A percentile compares a stretch with the other conserved stretches of the same genome.
Evolutionary conservation across 2,329 filamentous ascomycete genomes (phyloP).

Genomic region (Exophiala alcalophila): DNA sequence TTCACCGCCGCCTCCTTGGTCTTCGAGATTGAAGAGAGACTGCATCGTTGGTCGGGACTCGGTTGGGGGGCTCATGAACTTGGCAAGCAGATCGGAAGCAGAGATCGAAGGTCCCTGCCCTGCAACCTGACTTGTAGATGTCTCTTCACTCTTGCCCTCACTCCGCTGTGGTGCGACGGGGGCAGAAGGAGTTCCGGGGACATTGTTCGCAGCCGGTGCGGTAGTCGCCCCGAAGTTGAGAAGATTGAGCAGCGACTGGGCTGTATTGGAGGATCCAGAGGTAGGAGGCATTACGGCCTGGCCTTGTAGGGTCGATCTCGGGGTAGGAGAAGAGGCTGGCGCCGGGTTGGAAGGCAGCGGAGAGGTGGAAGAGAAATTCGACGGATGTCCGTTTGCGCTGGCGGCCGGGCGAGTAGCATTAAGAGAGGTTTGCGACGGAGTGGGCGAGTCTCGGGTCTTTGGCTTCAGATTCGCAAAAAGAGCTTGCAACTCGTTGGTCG

Average conservation of each 20-base stretch:
- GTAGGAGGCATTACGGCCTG: conserved; percentile 6
- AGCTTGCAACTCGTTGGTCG: conserved; percentile 47
- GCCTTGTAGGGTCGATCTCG: conserved; percentile 1
- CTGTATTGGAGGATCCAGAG: conserved; percentile 41
- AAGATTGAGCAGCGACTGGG: conserved; percentile 60
- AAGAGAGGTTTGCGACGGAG: conserved; percentile 33
- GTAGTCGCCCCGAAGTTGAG: conserved; percentile 60
- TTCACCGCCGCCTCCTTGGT: conserved; percentile 21
- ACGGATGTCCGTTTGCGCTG: conserved; percentile 7
- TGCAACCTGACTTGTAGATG: conserved; percentile 25
- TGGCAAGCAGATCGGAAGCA: conserved; percentile 57
- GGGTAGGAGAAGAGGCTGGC: conserved; percentile 9
- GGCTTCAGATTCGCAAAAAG: conserved; percentile 47
- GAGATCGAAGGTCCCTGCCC: conserved; percentile 43
- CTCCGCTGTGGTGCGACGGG: conserved; percentile 36
- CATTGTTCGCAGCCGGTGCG: conserved; percentile 6
- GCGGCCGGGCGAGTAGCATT: conserved; percentile 7
- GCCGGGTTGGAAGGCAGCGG: conserved; percentile 20
- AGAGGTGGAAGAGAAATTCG: conserved; percentile 11
- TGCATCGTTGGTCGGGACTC: conserved; percentile 34
- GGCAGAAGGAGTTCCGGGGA: conserved; percentile 10
- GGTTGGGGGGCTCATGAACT: conserved; percentile 49
- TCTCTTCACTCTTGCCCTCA: conserved; percentile 19
- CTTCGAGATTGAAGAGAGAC: conserved; percentile 26
- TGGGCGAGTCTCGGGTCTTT: conserved; percentile 33